Conservation (phyloP, 495 filamentous ascomycete genomes). For the Lepidopterella palustris region DNA sequence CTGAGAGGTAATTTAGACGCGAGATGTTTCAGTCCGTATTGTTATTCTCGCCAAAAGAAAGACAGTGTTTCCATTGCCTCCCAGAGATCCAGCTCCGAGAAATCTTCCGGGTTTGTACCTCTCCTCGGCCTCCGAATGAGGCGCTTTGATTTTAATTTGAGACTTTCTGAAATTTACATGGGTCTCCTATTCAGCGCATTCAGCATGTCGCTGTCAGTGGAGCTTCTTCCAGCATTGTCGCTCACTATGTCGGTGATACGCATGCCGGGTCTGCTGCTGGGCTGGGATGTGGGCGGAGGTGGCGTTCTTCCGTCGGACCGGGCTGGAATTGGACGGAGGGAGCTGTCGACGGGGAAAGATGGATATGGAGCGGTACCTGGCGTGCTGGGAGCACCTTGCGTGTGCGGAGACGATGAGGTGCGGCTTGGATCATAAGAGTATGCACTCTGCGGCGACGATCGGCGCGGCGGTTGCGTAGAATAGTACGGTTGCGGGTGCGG, state of each 20-base stretch:
- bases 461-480: conserved; percentile 27
- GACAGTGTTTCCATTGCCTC: background rate
- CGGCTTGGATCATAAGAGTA: conserved; percentile 33
- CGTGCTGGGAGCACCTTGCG: conserved; percentile 28
- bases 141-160: background rate
- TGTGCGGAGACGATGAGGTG: conserved; percentile 35
- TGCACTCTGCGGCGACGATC: conserved; percentile 30
- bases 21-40: background rate
- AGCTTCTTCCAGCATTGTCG: conserved; percentile 21
- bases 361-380: conserved; percentile 18
- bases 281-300: conserved; percentile 18
- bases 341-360: conserved; percentile 4
- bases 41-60: background rate
- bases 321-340: conserved; percentile 16
- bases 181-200: conserved; percentile 26
- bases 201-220: conserved; percentile 32
- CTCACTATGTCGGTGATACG: conserved; percentile 31
- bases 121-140: background rate
- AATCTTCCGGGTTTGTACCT: background rate
- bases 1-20: background rate
- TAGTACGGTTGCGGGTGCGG: conserved; percentile 32
- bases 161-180: conserved; percentile 1
- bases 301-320: conserved; percentile 25
- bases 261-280: conserved; percentile 20
- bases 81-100: conserved; percentile 1